Evolutionary conservation across 2,329 filamentous ascomycete genomes (phyloP), one percentile per base, ranked within the genome.

Genomic region (Aureobasidium leucospermi): DNA sequence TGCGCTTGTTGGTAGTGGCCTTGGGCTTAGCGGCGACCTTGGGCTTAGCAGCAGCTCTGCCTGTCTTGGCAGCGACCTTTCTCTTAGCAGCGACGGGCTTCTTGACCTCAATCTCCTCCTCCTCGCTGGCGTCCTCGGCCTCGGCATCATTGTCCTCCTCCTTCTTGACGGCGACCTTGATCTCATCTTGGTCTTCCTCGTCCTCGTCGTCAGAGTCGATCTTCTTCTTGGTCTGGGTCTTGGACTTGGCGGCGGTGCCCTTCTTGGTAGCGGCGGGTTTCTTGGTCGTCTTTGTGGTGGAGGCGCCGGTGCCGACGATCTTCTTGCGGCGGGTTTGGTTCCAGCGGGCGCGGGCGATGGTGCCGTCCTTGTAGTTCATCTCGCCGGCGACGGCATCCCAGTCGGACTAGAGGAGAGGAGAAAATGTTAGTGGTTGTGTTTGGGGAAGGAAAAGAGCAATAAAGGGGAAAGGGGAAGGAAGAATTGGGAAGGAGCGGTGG

Each of bases 301-400:
- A 39, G 13, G 51, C 58, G 19, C 39, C 48, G 32, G 59, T 55
- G 31, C 16, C 41, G 10, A 49, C 58, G 60, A 66, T 66, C 60
- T 67, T 68, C 63, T 67, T 64, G 60, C 61, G 60, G 42, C 62
- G 64, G 60, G 66, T 67, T 42, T 67, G 61, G 41, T 47, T 56
- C 66, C 66, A 68, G 57, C 67, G 65, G n/a, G 57, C 60, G 6
- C 61, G 62, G 34, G 63, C 64, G 41, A 65, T 63, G 42, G 32
- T 52, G 55, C 41, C 63, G 56, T 66, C 64, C 38, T 69, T 69
- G 66, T 68, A 66, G 45, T 59, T 59, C 36, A 63, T 36, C 19
- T 65, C 62, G 13, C 48, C 23, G 36, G 67, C 67, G 34, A 69
- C 65, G 43, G 62, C 63, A 2, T 65, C 63, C 58, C 60, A 65